Conservation (phyloP, 805 yeast species). For the Lachancea sp. region DNA sequence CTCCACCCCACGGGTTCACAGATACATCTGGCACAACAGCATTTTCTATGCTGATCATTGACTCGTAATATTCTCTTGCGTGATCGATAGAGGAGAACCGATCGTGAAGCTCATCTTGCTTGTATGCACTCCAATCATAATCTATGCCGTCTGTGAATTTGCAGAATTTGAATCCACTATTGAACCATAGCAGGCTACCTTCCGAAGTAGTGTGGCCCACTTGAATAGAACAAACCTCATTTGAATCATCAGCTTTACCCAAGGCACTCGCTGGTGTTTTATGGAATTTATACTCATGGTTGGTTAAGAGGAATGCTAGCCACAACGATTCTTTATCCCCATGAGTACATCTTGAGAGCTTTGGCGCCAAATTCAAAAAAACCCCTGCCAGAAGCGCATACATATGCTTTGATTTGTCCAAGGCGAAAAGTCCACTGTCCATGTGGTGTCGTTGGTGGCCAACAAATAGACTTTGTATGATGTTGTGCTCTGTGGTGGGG, state of each 20-base stretch:
- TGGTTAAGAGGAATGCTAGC: conserved; percentile 54
- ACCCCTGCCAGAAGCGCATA: conserved; percentile 42
- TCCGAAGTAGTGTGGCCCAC: conserved; percentile 13
- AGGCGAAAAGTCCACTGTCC: conserved; percentile 44
- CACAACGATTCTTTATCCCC: conserved; percentile 73
- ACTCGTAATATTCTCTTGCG: conserved; percentile 9
- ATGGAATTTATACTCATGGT: conserved; percentile 38
- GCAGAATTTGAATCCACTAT: conserved; percentile 18
- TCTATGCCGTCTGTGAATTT: conserved; percentile 12
- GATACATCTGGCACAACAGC: conserved; percentile 10
- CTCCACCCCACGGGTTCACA: conserved; percentile 7
- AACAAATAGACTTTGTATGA: conserved; percentile 39
- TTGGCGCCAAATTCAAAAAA: conserved; percentile 37
- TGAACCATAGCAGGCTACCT: conserved; percentile 14
- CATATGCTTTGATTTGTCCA: conserved; percentile 40
- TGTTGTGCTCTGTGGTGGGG: conserved; percentile 26
- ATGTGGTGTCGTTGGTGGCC: conserved; percentile 39
- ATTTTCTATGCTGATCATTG: conserved; percentile 9
- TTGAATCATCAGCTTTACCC: conserved; percentile 10
- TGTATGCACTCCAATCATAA: conserved; percentile 7
- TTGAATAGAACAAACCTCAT: conserved; percentile 14
- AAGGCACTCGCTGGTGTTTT: conserved; percentile 14
- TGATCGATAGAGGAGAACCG: conserved; percentile 7
- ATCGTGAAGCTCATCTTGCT: conserved; percentile 3
- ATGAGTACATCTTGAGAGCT: conserved; percentile 49